These are phyloP conservation scores for Aspergillus pseudoviridinutans DNA, from an alignment of 2,329 filamentous ascomycete species.

Conservation along the genomic window DNA sequence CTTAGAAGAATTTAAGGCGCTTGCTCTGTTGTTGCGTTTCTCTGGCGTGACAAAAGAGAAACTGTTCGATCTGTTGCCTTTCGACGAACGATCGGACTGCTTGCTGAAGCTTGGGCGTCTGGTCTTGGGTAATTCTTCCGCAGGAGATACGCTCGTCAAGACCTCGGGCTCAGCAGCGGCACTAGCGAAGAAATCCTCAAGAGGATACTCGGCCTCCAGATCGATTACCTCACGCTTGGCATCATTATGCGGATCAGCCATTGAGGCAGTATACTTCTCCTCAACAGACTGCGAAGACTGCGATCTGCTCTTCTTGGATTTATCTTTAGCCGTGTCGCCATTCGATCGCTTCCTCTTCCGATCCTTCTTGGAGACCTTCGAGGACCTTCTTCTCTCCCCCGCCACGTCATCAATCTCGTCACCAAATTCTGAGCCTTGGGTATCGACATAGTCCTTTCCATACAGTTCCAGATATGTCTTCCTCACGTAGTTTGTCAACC, in stretches of 20 bases:
- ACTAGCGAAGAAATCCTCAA: not conserved
- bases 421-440: slow-evolving; percentile 10
- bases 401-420: slow-evolving; percentile 13
- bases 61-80: not conserved
- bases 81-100: not conserved
- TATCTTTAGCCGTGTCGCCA: not conserved
- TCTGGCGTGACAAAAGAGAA: not conserved
- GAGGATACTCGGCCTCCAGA: not conserved
- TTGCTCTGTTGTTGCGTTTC: not conserved
- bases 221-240: not conserved
- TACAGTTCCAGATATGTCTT: slow-evolving; percentile 17
- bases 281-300: not conserved
- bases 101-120: not conserved
- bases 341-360: slow-evolving; percentile 7
- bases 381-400: slow-evolving; percentile 1
- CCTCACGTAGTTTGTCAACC: slow-evolving; percentile 20
- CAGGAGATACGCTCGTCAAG: not conserved
- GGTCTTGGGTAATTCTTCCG: not conserved
- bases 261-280: not conserved
- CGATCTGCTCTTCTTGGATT: slow-evolving; percentile 1
- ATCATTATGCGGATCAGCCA: not conserved
- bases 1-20: not conserved
- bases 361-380: not conserved
- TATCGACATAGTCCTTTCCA: not conserved
- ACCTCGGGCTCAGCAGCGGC: not conserved